Evolutionary conservation across 2,329 filamentous ascomycete species (phyloP), one percentile per base, ranked within the genome.

Genomic region (Diaporthe sp.): DNA sequence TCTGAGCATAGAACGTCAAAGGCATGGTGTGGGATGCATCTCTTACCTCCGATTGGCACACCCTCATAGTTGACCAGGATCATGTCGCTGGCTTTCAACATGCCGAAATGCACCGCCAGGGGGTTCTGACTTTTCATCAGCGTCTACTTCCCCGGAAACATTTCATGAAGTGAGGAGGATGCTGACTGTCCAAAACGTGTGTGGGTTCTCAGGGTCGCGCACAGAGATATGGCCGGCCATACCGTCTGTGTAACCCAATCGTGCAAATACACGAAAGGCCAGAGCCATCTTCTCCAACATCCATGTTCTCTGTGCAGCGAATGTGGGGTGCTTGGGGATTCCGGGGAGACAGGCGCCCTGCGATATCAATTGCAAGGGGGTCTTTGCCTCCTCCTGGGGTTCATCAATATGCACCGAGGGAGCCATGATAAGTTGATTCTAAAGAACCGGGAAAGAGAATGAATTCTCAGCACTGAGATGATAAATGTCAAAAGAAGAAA

Each of bases 101-200:
- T 82, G 19, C 87, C 91, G 78, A 92, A 93, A n/a, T 72, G 70
- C 22, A 87, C 86, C 2, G 90, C 91, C 0, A 94, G 72, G 82
- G 92, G 84, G 90, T 94, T 87, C 38, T 58, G 9, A 38, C 5
- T 6, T 38, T 5, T 38, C 12, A 58, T 40, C 4, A 40, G 19
- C 12, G 22, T 9, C 47, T 50, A 25, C 0, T 8, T 5, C 47
- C 9, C 13, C 22, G 19, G 9, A 5, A 25, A 25, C 7, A 25
- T 4, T 4, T 25, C 3, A 50, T n/a, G 2, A 38, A 25, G 9
- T 25, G 17, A 5, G 17, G 17, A 5, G 17, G 22, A 10, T 4
- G 17, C 55, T 58, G 38, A 58, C 55, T 17, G 83, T 84, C 83
- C 83, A 84, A 77, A 84, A 84, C 0, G 82, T 82, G 3, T 82